Evolutionary conservation across 2,329 filamentous ascomycete species (phyloP).

Genomic region (Colletotrichum sp.): DNA sequence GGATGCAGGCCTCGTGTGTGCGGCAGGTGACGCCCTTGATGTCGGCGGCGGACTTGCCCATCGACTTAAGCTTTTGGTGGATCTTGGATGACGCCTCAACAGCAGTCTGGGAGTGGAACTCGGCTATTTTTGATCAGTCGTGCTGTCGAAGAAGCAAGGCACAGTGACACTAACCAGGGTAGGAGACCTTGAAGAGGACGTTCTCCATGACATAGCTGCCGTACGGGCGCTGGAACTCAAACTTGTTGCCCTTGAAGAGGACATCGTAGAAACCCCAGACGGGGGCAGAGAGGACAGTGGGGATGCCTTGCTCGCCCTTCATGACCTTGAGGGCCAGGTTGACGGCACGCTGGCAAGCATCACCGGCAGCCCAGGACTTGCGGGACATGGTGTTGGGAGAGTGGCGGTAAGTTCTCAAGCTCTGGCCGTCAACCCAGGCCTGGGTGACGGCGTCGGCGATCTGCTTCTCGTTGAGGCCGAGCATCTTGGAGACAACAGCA

Average conservation of each 20-base stretch:
- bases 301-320: slow-evolving; percentile 88
- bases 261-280: slow-evolving; percentile 99
- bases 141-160: not conserved
- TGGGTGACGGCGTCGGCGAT: slow-evolving; percentile 96
- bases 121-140: slow-evolving; percentile 54
- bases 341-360: slow-evolving; percentile 94
- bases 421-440: slow-evolving; percentile 97
- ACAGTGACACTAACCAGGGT: slow-evolving; percentile 71
- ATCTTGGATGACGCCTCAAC: slow-evolving; percentile 94
- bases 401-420: slow-evolving; percentile 95
- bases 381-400: slow-evolving; percentile 99
- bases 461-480: slow-evolving; percentile 87
- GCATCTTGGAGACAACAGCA: slow-evolving; percentile 93
- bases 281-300: slow-evolving; percentile 90
- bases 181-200: slow-evolving; percentile 99
- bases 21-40: slow-evolving; percentile 94
- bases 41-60: slow-evolving; percentile 91
- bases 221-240: slow-evolving; percentile 94
- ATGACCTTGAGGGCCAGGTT: slow-evolving; percentile 90
- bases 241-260: slow-evolving; percentile 93
- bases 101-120: slow-evolving; percentile 98
- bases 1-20: slow-evolving; percentile 97
- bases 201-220: slow-evolving; percentile 99
- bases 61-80: slow-evolving; percentile 78
- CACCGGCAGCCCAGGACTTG: slow-evolving; percentile 98